Evolutionary conservation across 192 early-diverging fungal genomes (phyloP).

Genomic region (Kappamyces sp.): DNA sequence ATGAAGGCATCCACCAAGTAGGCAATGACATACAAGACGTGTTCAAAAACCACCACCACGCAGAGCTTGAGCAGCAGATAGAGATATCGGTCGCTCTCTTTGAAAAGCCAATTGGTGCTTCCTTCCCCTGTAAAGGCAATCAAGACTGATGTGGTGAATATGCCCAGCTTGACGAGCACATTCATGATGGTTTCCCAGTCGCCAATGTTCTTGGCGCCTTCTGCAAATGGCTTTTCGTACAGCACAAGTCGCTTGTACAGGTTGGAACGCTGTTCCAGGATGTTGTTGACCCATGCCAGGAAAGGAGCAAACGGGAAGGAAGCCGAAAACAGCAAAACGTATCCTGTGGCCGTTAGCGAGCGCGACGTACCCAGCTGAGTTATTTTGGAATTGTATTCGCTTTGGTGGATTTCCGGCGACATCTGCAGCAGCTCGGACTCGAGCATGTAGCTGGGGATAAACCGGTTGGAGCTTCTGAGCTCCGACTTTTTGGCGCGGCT

Average conservation of each 20-base stretch:
- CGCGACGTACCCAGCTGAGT: background rate
- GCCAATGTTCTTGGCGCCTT: conserved; percentile 8
- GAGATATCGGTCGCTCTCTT: no score
- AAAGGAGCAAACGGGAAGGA: conserved; percentile 16
- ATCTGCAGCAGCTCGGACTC: conserved; percentile 13
- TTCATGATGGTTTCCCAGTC: conserved; percentile 4
- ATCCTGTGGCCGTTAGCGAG: no score
- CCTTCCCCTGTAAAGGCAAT: conserved; percentile 1
- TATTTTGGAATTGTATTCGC: conserved; percentile 4
- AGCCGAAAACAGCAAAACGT: conserved; percentile 14
- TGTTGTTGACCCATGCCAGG: conserved; percentile 7
- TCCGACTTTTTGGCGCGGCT: conserved; percentile 1
- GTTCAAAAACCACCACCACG: no score
- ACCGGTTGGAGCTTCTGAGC: background rate
- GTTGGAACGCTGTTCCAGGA: conserved; percentile 13
- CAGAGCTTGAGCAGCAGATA: no score
- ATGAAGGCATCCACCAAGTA: no score
- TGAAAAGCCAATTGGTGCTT: no score
- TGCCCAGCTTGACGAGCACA: background rate
- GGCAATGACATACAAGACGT: no score
- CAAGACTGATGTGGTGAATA: background rate
- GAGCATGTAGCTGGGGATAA: conserved; percentile 12
- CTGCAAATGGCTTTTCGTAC: conserved; percentile 2
- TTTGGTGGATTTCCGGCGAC: background rate
- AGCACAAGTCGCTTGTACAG: conserved; percentile 9